Evolutionary conservation across 2,329 filamentous ascomycete species (phyloP), one percentile per base, ranked within the genome.

Genomic region (Clarireedia homoeocarpa): DNA sequence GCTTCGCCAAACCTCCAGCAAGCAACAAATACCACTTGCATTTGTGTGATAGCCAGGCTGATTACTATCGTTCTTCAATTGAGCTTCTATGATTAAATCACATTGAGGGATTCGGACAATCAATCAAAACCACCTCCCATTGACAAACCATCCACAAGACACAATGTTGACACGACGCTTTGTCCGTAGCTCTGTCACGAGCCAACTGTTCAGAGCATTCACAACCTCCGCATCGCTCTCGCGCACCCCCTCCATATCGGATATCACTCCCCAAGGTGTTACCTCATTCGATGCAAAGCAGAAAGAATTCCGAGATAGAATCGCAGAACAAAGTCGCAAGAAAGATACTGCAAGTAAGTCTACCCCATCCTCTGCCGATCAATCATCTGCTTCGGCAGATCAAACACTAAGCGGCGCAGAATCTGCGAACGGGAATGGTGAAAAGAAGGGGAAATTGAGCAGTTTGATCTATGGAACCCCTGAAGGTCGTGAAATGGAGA

Each of bases 401-500:
- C 70, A 82, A 68, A 79, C 78, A 84, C 81, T 84, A 67, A 76
- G 71, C 72, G 73, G 74, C 69, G 78, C 76, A 72, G 78, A 79
- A 66, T 77, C 81, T 61, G 82, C 88, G 67, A 73, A 71, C 30
- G 75, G 78, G 59, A 79, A 83, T 51, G 75, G 80, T 55, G 88
- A 85, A 70, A 88, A 87, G 71, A 79, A 83, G 60, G 86, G 82
- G 15, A 83, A 88, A 40, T 73, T 99, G 57, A 87, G 88, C 38
- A 92, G 86, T 65, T 82, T 99, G 65, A 95, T 99, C 70, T 97
- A 99, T 73, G 94, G 94, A 67, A 99, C 94, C 14, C 91, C 94
- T 69, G 92, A 97, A 73, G 94, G 91, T 34, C 85, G 91, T 59
- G 88, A 96, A 75, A 83, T 96, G 71, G 94, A 99, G 69, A 88